phyloP scores from a whole-genome alignment of 768 basidiomycete genomes.

The Cystobasidium tubakii region DNA sequence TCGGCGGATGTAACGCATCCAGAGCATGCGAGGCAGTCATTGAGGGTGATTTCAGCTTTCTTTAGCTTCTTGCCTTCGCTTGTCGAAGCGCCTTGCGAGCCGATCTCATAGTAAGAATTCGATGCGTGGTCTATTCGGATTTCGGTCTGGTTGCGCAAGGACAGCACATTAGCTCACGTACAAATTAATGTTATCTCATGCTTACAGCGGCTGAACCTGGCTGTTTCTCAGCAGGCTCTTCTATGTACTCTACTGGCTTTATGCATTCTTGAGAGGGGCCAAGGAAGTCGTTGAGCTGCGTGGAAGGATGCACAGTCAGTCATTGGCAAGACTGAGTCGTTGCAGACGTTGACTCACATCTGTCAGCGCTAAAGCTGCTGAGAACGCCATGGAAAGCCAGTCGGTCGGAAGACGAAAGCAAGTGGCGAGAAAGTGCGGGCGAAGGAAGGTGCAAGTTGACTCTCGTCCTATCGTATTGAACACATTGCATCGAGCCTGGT shows the following conservation, averaged over 20 bases:
- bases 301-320: too few species aligned
- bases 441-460: neutral
- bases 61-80: conserved; percentile 60
- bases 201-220: conserved; percentile 38
- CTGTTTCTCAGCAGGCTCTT: conserved; percentile 33
- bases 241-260: conserved; percentile 72
- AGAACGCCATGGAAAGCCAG: conserved; percentile 63
- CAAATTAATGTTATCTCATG: conserved; percentile 47
- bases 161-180: neutral
- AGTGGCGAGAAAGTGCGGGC: conserved; percentile 1
- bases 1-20: conserved; percentile 99
- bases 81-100: conserved; percentile 31
- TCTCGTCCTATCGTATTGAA: neutral
- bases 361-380: conserved; percentile 68
- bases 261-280: conserved; percentile 95
- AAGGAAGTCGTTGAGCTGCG: conserved; percentile 84
- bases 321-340: too few species aligned
- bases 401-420: neutral
- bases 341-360: neutral
- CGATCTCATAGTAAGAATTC: conserved; percentile 82
- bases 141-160: conserved; percentile 71
- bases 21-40: conserved; percentile 98
- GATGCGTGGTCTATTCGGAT: conserved; percentile 72
- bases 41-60: conserved; percentile 90
- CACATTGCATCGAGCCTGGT: neutral